phyloP scores from a whole-genome alignment of 2,329 filamentous ascomycete species.

The Camptophora hylomeconis region DNA sequence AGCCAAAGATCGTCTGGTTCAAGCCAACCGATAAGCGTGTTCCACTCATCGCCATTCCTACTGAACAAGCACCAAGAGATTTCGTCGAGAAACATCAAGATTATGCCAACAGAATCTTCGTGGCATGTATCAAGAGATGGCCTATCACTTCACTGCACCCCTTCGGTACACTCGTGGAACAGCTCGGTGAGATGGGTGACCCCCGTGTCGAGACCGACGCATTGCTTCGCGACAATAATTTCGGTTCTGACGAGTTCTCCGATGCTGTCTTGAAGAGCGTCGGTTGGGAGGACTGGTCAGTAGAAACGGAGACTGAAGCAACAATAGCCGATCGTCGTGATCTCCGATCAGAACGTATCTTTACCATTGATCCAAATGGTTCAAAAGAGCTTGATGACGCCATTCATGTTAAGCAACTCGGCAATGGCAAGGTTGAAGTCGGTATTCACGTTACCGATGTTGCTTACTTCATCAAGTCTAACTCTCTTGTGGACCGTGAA shows the following conservation, averaged over 20 bases:
- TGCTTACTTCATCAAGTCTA: conserved; percentile 90
- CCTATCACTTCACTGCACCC: conserved; percentile 98
- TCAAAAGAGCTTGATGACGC: conserved; percentile 83
- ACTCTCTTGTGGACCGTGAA: conserved; percentile 89
- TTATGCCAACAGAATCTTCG: conserved; percentile 94
- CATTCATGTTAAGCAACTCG: conserved; percentile 74
- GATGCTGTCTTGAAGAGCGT: conserved; percentile 91
- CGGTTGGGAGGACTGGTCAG: conserved; percentile 80
- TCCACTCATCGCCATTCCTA: conserved; percentile 92
- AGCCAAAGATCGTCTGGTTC: conserved; percentile 99
- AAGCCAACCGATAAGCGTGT: conserved; percentile 99
- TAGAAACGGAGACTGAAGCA: conserved; percentile 69
- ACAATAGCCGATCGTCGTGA: conserved; percentile 66
- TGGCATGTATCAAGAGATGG: conserved; percentile 98
- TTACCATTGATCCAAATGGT: conserved; percentile 85
- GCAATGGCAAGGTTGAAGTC: conserved; percentile 80
- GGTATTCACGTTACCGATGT: conserved; percentile 93
- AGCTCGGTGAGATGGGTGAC: conserved; percentile 93
- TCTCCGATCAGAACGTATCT: conserved; percentile 75
- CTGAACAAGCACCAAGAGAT: conserved; percentile 90
- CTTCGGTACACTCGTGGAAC: conserved; percentile 93
- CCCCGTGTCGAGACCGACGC: conserved; percentile 96
- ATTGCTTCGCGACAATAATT: conserved; percentile 95
- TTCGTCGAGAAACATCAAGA: conserved; percentile 98
- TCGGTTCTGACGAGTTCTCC: conserved; percentile 91